Evolutionary conservation across 1,284 basidiomycete species (phyloP).

Genomic region (Cutaneotrichosporon cutaneum): DNA sequence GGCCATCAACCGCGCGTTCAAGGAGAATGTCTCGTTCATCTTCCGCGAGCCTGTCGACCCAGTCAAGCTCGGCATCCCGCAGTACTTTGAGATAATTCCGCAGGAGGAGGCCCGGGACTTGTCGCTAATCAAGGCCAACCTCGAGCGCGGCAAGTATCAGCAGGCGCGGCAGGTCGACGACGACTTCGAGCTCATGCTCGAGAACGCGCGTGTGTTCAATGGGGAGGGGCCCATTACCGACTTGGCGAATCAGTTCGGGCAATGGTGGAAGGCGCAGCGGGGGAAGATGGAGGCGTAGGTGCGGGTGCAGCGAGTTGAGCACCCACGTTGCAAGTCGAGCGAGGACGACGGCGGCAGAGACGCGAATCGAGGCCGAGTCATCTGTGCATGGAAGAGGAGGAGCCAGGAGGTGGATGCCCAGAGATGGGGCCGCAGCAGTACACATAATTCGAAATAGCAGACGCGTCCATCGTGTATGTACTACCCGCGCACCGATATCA

Average conservation of each 20-base stretch:
- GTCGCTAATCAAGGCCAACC: slow-evolving; percentile 72
- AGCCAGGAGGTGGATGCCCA: too few relatives aligned
- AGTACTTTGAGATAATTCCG: slow-evolving; percentile 50
- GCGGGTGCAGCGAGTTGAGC: background rate
- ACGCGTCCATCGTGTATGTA: background rate
- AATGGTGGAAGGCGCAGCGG: slow-evolving; percentile 44
- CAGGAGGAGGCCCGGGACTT: slow-evolving; percentile 80
- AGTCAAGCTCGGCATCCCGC: slow-evolving; percentile 39
- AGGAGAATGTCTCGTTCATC: slow-evolving; percentile 71
- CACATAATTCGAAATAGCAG: background rate
- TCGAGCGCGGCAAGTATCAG: slow-evolving; percentile 58
- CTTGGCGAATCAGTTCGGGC: slow-evolving; percentile 38
- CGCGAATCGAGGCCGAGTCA: background rate
- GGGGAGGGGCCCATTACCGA: slow-evolving; percentile 40
- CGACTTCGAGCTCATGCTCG: slow-evolving; percentile 49
- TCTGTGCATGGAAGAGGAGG: background rate
- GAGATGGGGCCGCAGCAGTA: background rate
- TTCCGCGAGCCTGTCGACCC: slow-evolving; percentile 70
- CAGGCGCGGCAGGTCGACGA: slow-evolving; percentile 45
- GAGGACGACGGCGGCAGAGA: background rate
- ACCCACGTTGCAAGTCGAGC: background rate
- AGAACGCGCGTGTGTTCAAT: slow-evolving; percentile 50
- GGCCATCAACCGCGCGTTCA: slow-evolving; percentile 68
- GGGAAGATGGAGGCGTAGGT: slow-evolving; percentile 36
- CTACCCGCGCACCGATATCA: slow-evolving; percentile 1